Conservation (phyloP, 495 filamentous ascomycete species). For the Penicillium alfredii region DNA sequence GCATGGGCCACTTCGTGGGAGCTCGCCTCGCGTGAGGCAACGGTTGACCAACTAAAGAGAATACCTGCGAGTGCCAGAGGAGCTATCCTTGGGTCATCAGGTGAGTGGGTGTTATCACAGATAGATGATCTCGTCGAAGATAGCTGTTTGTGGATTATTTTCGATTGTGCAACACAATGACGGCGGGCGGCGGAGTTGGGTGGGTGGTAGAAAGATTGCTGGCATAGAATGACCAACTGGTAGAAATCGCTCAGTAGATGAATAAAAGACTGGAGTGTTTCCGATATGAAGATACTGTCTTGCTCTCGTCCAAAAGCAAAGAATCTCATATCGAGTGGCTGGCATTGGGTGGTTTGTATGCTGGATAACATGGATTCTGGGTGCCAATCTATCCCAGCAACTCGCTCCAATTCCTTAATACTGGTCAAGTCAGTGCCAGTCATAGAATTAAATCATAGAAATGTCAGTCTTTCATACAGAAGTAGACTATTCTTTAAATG, state of each 20-base stretch:
- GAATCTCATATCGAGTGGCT: slow-evolving; percentile 4
- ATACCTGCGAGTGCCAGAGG: neutral
- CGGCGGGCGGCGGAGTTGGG: neutral
- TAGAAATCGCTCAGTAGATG: neutral
- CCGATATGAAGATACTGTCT: neutral
- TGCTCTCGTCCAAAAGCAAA: slow-evolving; percentile 2
- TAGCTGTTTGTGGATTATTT: no score
- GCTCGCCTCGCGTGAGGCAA: neutral
- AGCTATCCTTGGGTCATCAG: neutral
- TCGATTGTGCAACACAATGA: neutral
- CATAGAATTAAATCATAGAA: neutral
- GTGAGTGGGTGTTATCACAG: neutral
- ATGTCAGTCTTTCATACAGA: slow-evolving; percentile 4
- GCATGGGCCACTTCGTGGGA: neutral
- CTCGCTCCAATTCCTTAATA: no score
- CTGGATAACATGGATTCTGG: no score
- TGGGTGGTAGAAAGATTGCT: neutral
- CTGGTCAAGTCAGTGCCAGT: no score
- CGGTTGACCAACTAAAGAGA: neutral
- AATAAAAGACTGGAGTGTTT: neutral
- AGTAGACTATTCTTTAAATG: slow-evolving; percentile 8
- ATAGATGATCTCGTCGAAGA: no score
- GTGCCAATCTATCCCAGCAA: no score
- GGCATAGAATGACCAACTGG: neutral
- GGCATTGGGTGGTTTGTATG: no score